Conservation (phyloP, 257 asterid species). For the Gynochthodes officinalis region DNA sequence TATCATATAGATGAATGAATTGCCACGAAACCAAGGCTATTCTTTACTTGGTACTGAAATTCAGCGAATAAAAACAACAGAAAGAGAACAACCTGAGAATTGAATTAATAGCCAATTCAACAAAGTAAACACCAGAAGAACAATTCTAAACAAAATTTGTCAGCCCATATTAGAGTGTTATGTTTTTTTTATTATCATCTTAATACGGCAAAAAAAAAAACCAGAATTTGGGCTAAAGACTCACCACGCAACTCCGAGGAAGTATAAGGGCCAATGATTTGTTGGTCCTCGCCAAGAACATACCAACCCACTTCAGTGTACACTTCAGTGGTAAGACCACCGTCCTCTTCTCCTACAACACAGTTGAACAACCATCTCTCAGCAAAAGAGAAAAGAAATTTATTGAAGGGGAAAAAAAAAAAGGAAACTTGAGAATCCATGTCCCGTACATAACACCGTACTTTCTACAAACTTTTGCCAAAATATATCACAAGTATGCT, state of each 20-base stretch:
- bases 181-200: background rate
- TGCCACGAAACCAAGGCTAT: slow-evolving; percentile 30
- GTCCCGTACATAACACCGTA: background rate
- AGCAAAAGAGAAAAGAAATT: background rate
- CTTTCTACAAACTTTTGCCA: background rate
- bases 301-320: slow-evolving; percentile 71
- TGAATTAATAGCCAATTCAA: slow-evolving; percentile 17
- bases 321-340: slow-evolving; percentile 27
- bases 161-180: background rate
- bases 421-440: background rate
- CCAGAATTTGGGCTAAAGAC: slow-evolving; percentile 7
- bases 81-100: slow-evolving; percentile 23
- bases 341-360: slow-evolving; percentile 32
- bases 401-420: background rate
- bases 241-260: slow-evolving; percentile 72
- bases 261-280: slow-evolving; percentile 79
- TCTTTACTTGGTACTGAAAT: slow-evolving; percentile 31
- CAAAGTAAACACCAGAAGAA: background rate
- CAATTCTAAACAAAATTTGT: background rate
- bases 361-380: background rate
- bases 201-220: slow-evolving; percentile 5
- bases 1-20: slow-evolving; percentile 36
- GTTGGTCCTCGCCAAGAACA: slow-evolving; percentile 74
- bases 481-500: no score
- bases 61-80: slow-evolving; percentile 17